A percentile compares a stretch with the other conserved stretches of the same genome.
These are phyloP conservation scores for Globisporangium okanoganense DNA, from an alignment of 352 stramenopile genomes.

Conservation along the genomic window DNA sequence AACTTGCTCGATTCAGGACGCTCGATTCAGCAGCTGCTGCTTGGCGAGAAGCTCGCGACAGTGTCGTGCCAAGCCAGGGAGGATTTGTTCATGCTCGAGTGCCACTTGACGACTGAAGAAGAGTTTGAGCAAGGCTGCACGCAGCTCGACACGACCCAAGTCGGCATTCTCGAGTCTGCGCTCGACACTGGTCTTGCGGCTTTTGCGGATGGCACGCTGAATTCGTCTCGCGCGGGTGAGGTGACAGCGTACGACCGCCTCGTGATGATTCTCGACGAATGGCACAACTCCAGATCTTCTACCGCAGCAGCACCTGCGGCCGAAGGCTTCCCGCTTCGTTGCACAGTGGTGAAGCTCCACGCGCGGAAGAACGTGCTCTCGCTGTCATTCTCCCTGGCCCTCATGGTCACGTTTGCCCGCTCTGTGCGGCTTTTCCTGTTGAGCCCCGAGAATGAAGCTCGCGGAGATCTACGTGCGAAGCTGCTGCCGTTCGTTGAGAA, in stretches of 20 bases:
- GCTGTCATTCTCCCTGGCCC: conserved; percentile 50
- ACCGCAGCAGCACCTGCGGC: conserved; percentile 15
- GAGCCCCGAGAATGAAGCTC: conserved; percentile 22
- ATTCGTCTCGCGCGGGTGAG: conserved; percentile 35
- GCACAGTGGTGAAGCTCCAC: conserved; percentile 61
- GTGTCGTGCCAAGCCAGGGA: conserved; percentile 63
- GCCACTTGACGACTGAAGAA: conserved; percentile 63
- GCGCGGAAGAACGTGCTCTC: conserved; percentile 43
- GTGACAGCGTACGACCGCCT: conserved; percentile 57
- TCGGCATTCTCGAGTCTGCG: conserved; percentile 39
- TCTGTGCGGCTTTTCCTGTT: conserved; percentile 26
- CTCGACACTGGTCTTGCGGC: conserved; percentile 54
- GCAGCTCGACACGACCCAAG: conserved; percentile 42
- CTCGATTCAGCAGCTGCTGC: conserved; percentile 46
- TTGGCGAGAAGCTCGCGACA: conserved; percentile 56
- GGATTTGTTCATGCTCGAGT: conserved; percentile 73
- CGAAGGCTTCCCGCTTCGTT: conserved; percentile 57
- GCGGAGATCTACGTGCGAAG: conserved; percentile 24
- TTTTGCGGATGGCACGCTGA: conserved; percentile 54
- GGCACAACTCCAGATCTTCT: conserved; percentile 28
- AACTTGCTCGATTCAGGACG: conserved; percentile 27
- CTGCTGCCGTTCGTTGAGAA: conserved; percentile 36
- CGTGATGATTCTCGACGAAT: conserved; percentile 48
- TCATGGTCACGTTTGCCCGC: conserved; percentile 49
- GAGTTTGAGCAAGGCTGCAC: conserved; percentile 42